Evolutionary conservation across 371 early-diverging fungal genomes (phyloP).

Genomic region (Circinella minor): DNA sequence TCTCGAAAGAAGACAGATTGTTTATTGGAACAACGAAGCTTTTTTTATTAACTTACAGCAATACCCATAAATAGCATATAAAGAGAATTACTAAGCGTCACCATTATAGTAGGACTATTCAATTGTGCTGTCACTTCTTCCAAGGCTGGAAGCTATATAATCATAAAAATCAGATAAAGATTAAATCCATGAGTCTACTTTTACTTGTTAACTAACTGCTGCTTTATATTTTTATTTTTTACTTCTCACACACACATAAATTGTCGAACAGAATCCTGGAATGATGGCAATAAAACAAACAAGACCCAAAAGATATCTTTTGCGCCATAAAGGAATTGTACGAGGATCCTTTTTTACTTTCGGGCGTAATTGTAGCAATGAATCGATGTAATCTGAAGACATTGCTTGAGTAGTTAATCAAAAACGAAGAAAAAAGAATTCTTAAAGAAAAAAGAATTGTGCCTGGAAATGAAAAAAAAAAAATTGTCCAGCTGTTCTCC

Average conservation of each 20-base stretch:
- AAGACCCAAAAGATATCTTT: constrained; percentile 37
- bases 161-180: neutral
- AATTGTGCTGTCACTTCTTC: constrained; percentile 40
- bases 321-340: constrained; percentile 40
- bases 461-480: neutral
- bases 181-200: too few relatives aligned
- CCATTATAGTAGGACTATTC: constrained; percentile 48
- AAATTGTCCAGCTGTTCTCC: too few relatives aligned
- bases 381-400: constrained; percentile 9
- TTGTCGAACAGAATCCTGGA: constrained; percentile 57
- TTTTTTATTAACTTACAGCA: constrained; percentile 32
- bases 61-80: constrained; percentile 71
- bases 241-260: constrained; percentile 33
- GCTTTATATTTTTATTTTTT: neutral
- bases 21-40: too few relatives aligned
- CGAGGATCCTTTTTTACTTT: constrained; percentile 37
- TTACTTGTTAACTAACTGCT: neutral
- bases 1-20: neutral
- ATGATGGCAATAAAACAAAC: constrained; percentile 52
- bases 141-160: constrained; percentile 55
- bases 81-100: constrained; percentile 62
- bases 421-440: neutral
- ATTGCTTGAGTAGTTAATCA: neutral
- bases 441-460: neutral
- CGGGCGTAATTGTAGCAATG: constrained; percentile 16